Evolutionary conservation across 2,329 filamentous ascomycete species (phyloP).

Genomic region (Colletotrichum endophyticum): DNA sequence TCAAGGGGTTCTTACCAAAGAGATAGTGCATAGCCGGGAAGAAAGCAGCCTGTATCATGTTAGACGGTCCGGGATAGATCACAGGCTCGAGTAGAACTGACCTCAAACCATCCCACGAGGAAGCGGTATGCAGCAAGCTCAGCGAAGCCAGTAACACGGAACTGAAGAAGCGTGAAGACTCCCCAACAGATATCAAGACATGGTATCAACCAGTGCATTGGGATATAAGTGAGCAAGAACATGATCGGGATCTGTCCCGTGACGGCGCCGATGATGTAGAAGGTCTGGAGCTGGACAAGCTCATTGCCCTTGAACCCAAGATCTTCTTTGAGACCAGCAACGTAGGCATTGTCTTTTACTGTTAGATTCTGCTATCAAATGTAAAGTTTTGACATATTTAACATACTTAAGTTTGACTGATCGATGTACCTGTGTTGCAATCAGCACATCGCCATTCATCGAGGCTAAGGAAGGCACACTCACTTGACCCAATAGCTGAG

Average conservation of each 20-base stretch:
- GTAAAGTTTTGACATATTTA: rapidly evolving
- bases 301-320: conserved; percentile 29
- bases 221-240: conserved; percentile 31
- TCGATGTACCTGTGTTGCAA: background rate
- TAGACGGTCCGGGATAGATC: rapidly evolving
- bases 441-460: background rate
- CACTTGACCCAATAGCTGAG: conserved; percentile 31
- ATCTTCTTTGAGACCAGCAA: conserved; percentile 30
- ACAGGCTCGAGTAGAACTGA: background rate
- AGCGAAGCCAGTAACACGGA: conserved; percentile 24
- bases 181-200: conserved; percentile 56
- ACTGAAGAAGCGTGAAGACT: conserved; percentile 55
- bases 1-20: conserved; percentile 32
- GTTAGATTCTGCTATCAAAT: conserved; percentile 36
- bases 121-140: conserved; percentile 31
- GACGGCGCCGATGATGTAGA: conserved; percentile 27
- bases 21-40: conserved; percentile 40
- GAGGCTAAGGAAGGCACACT: background rate
- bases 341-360: conserved; percentile 38
- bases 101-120: conserved; percentile 35
- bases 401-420: conserved; percentile 33
- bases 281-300: conserved; percentile 28
- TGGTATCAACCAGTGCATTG: conserved; percentile 28
- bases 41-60: conserved; percentile 30
- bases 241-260: conserved; percentile 33